Base-by-base conservation (phyloP, 345 rosid species). In the Syzygium jambos region DNA sequence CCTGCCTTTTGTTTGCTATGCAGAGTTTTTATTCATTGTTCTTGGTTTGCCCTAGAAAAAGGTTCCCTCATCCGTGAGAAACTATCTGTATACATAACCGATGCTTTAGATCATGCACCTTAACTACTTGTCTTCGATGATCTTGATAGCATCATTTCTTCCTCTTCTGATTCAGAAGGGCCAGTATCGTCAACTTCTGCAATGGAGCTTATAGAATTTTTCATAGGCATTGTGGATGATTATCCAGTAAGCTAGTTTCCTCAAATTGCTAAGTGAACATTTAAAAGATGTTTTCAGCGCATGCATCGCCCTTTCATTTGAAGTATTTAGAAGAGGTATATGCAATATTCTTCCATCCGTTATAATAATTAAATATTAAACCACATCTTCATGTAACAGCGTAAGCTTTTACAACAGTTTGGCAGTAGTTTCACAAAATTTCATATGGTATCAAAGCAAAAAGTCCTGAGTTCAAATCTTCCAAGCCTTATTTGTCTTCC, bases 31-130 rank as follows among this genome's bases (percentile, higher is more conserved):
- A 93, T 94, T 85, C 87, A 93, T 86, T 96, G 99, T 92, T 95
- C 99, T 88, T 87, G 89, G 89, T 95, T 97, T 89, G 91, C 98
- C 87, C 87, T 91, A 80, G 99, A 96, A 61, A 97, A 97, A 91
- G 91, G 92, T 87, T 89, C 93, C 65, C 87, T 92, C 88, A 94
- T 94, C 88, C 98, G 90, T 85, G 94, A 96, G 87, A 90, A 93
- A 85, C 88, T 97, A 87, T 95, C 99, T 90, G 88, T 91, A 89
- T 93, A 65, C 88, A 91, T 97, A 89, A 90, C 98, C 73, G 97
- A 95, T 92, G 98, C 98, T 56, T 89, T 97, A 89, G 96, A 94
- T 88, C 98, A 95, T 92, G 96, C 98, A 65, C 99, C 99, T 87
- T 95, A 99, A 51, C 88, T 97, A 89, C 89, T 97, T 85, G 91